Evolutionary conservation across 2,329 filamentous ascomycete genomes (phyloP).

Genomic region (Calonectria pseudoreteaudii): DNA sequence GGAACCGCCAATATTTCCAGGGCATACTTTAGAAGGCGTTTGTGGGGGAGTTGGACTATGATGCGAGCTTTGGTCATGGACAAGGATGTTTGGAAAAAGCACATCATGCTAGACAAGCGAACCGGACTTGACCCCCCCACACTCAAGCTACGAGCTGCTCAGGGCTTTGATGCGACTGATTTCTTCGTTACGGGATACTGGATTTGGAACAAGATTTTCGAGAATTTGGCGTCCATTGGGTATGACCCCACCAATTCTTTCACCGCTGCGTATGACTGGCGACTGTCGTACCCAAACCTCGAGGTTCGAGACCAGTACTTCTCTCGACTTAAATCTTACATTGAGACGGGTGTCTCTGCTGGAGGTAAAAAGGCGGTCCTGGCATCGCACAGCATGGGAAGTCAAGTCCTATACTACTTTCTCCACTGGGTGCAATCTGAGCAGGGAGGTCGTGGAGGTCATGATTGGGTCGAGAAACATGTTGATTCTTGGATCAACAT

Average conservation of each 20-base stretch:
- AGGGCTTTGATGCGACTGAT: slow-evolving; percentile 97
- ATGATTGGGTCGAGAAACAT: slow-evolving; percentile 89
- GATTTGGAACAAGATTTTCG: slow-evolving; percentile 99
- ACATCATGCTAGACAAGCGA: slow-evolving; percentile 94
- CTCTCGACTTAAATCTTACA: slow-evolving; percentile 87
- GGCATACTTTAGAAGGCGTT: slow-evolving; percentile 90
- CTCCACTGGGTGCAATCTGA: slow-evolving; percentile 84
- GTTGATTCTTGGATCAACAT: slow-evolving; percentile 98
- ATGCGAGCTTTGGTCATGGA: slow-evolving; percentile 94
- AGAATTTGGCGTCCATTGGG: slow-evolving; percentile 94
- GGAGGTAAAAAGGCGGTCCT: slow-evolving; percentile 84
- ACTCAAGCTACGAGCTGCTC: slow-evolving; percentile 90
- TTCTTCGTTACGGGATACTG: slow-evolving; percentile 94
- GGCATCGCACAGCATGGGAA: slow-evolving; percentile 97
- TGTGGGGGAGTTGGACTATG: slow-evolving; percentile 99
- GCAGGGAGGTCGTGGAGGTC: slow-evolving; percentile 82
- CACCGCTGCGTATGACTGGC: slow-evolving; percentile 87
- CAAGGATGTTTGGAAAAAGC: slow-evolving; percentile 93
- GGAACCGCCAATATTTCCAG: slow-evolving; percentile 87
- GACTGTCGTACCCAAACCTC: slow-evolving; percentile 88
- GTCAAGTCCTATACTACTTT: slow-evolving; percentile 90
- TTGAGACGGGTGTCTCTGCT: slow-evolving; percentile 83
- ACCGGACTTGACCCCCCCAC: slow-evolving; percentile 92
- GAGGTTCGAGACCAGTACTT: slow-evolving; percentile 95
- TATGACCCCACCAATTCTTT: slow-evolving; percentile 88